These are phyloP conservation scores for Byssothecium circinans DNA, from an alignment of 2,329 filamentous ascomycete species.

Conservation along the genomic window DNA sequence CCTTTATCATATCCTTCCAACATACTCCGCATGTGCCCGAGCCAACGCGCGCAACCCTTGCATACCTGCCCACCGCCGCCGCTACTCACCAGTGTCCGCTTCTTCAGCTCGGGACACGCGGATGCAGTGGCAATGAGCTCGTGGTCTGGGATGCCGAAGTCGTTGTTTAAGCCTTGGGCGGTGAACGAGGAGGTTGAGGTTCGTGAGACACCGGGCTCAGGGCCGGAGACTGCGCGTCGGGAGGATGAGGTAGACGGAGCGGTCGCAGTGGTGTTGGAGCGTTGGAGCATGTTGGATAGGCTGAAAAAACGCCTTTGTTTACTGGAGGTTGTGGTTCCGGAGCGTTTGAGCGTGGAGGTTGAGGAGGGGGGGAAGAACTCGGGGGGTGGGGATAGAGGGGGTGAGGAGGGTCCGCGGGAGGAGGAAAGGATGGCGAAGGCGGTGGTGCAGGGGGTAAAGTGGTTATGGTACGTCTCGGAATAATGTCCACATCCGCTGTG, in stretches of 20 bases:
- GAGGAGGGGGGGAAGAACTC: constrained; percentile 2
- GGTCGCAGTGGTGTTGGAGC: constrained; percentile 21
- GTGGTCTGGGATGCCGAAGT: constrained; percentile 24
- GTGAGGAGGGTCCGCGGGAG: constrained; percentile 32
- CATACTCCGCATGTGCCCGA: constrained; percentile 36
- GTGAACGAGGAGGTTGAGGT: constrained; percentile 22
- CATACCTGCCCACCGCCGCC: constrained; percentile 29
- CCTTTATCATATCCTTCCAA: constrained; percentile 33
- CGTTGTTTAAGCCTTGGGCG: neutral
- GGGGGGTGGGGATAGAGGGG: constrained; percentile 22
- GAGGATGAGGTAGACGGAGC: constrained; percentile 18
- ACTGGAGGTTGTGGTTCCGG: constrained; percentile 2
- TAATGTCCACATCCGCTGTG: constrained; percentile 41
- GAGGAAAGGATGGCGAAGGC: constrained; percentile 26
- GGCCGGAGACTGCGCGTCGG: constrained; percentile 22
- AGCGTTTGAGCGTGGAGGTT: constrained; percentile 18
- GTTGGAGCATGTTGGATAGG: constrained; percentile 20
- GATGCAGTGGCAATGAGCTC: constrained; percentile 21
- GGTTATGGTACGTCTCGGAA: constrained; percentile 25
- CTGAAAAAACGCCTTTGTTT: constrained; percentile 25
- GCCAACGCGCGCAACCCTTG: constrained; percentile 28
- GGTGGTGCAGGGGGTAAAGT: constrained; percentile 32
- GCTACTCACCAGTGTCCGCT: constrained; percentile 25
- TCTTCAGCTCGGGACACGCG: constrained; percentile 19
- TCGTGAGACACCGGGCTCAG: constrained; percentile 17